A percentile compares a stretch with the other conserved stretches of the same genome.
phyloP scores from a whole-genome alignment of 2,329 filamentous ascomycete genomes.

The Aspergillus sp. region DNA sequence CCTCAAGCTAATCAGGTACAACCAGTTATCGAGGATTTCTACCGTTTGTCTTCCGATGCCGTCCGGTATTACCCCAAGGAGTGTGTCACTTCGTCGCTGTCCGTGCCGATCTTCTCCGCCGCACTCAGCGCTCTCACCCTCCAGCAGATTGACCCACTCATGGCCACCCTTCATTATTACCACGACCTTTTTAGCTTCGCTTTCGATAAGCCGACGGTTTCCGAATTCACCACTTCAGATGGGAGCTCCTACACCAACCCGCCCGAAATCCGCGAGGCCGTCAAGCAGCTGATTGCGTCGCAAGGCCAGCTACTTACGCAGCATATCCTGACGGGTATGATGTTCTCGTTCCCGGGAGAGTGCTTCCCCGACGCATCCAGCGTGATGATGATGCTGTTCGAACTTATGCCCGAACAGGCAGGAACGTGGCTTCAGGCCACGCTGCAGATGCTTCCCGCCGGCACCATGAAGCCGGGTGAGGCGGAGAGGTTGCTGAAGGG shows the following conservation, averaged over 20 bases:
- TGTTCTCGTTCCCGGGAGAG: conserved; percentile 96
- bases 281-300: conserved; percentile 69
- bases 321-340: conserved; percentile 93
- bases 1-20: conserved; percentile 9
- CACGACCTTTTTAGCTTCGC: conserved; percentile 90
- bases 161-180: conserved; percentile 88
- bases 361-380: conserved; percentile 94
- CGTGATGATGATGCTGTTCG: conserved; percentile 85
- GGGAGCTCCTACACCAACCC: conserved; percentile 62
- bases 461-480: conserved; percentile 78
- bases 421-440: conserved; percentile 81
- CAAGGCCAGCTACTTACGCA: conserved; percentile 81
- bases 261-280: conserved; percentile 68
- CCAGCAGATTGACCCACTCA: conserved; percentile 87
- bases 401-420: conserved; percentile 78
- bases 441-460: conserved; percentile 77
- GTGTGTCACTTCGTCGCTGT: conserved; percentile 75
- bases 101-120: conserved; percentile 82
- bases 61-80: conserved; percentile 88
- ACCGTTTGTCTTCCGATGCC: conserved; percentile 87
- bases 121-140: conserved; percentile 82
- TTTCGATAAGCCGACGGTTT: conserved; percentile 64
- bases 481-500: conserved; percentile 77
- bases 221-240: conserved; percentile 63
- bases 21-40: conserved; percentile 90